Percentiles rank a stretch among this genome's conserved stretches.
These are phyloP conservation scores for Colletotrichum costaricense DNA, from an alignment of 2,329 filamentous ascomycete species.

Conservation along the genomic window DNA sequence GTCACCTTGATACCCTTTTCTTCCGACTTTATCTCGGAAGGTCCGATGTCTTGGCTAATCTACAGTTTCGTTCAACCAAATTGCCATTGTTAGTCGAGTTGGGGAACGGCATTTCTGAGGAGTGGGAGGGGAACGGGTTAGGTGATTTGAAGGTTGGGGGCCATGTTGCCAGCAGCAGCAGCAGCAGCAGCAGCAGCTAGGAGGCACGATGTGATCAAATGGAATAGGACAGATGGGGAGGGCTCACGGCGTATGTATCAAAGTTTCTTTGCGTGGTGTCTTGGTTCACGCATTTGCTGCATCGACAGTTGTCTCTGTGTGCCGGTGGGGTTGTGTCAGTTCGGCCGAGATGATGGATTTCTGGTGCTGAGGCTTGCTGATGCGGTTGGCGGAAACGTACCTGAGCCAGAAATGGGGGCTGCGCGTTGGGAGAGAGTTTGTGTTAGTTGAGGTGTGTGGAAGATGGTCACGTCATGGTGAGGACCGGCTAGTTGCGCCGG, in stretches of 20 bases:
- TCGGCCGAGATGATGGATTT: not conserved
- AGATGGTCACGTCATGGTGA: not conserved
- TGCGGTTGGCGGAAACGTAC: slow-evolving; percentile 15
- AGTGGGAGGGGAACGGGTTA: not conserved
- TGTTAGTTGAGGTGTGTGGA: slow-evolving; percentile 1
- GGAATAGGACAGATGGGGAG: not conserved
- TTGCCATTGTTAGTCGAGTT: not conserved
- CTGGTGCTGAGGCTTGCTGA: too few species aligned
- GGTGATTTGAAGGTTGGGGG: not conserved
- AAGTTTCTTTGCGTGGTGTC: slow-evolving; percentile 56
- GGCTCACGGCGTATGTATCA: slow-evolving; percentile 52
- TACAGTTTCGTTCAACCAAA: slow-evolving; percentile 27
- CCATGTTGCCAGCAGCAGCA: not conserved
- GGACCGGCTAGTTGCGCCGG: not conserved
- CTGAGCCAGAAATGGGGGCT: slow-evolving; percentile 38
- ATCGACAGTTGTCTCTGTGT: slow-evolving; percentile 56
- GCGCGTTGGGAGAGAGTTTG: not conserved
- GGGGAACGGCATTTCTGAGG: not conserved
- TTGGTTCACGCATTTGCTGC: slow-evolving; percentile 52
- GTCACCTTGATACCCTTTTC: slow-evolving; percentile 46
- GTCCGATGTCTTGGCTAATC: slow-evolving; percentile 46
- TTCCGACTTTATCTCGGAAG: slow-evolving; percentile 42
- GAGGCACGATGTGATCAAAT: not conserved
- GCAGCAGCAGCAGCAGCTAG: too few species aligned
- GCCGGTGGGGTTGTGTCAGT: not conserved